phyloP scores from a whole-genome alignment of 805 yeast genomes.

The Saccharomycopsis schoenii region DNA sequence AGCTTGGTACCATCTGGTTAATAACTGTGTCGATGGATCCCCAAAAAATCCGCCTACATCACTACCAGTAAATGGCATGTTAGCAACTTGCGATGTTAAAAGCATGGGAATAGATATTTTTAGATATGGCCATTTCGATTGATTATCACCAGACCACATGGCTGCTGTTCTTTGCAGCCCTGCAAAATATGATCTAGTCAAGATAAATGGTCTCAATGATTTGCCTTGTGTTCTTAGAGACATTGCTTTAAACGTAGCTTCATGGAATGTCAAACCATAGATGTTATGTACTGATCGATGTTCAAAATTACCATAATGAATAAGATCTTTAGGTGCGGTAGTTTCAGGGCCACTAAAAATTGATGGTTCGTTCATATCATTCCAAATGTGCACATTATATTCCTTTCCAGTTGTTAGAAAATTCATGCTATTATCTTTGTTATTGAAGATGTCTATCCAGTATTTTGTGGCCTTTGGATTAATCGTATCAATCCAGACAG shows the following conservation, averaged over 20 bases:
- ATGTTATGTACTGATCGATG: conserved; percentile 87
- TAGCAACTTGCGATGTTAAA: conserved; percentile 68
- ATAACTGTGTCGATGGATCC: conserved; percentile 70
- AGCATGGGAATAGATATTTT: conserved; percentile 79
- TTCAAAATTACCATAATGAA: conserved; percentile 77
- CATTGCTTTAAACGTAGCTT: conserved; percentile 66
- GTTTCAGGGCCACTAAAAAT: conserved; percentile 94
- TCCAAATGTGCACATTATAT: conserved; percentile 79
- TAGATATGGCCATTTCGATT: conserved; percentile 85
- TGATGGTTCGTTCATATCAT: conserved; percentile 97
- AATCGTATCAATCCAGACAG: conserved; percentile 85
- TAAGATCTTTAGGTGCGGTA: conserved; percentile 67
- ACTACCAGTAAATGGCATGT: conserved; percentile 90
- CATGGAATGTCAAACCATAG: conserved; percentile 72
- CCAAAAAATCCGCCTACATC: conserved; percentile 98
- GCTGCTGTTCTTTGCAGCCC: conserved; percentile 92
- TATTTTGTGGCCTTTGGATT: conserved; percentile 47
- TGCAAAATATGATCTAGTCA: conserved; percentile 79
- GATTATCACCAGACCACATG: conserved; percentile 97
- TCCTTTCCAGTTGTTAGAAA: conserved; percentile 37
- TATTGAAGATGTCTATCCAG: conserved; percentile 50
- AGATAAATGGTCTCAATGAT: conserved; percentile 61
- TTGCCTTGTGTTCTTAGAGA: conserved; percentile 38
- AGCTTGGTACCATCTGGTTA: conserved; percentile 90
- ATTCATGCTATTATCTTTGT: conserved; percentile 25